phyloP scores from a whole-genome alignment of 2,329 filamentous ascomycete species.

The Fusarium sulawesiense region DNA sequence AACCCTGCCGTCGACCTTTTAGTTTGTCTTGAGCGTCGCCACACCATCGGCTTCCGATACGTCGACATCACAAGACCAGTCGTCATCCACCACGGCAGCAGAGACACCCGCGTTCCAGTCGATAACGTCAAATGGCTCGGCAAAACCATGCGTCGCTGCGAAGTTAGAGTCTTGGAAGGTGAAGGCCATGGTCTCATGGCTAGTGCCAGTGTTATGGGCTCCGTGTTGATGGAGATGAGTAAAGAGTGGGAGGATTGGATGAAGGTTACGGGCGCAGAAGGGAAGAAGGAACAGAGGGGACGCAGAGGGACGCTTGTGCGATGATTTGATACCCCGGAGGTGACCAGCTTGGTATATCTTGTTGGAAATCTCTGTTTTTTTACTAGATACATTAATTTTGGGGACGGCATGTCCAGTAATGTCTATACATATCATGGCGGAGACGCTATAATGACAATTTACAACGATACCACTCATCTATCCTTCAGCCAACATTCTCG shows the following conservation, averaged over 20 bases:
- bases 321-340: slow-evolving; percentile 36
- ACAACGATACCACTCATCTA: not conserved
- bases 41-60: slow-evolving; percentile 95
- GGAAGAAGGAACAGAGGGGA: slow-evolving; percentile 50
- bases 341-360: not conserved
- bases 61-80: slow-evolving; percentile 93
- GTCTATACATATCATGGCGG: slow-evolving; percentile 30
- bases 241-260: slow-evolving; percentile 94
- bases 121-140: slow-evolving; percentile 97
- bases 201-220: slow-evolving; percentile 90
- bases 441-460: slow-evolving; percentile 19
- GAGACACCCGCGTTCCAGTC: slow-evolving; percentile 90
- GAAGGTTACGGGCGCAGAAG: slow-evolving; percentile 63
- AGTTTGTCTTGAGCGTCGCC: slow-evolving; percentile 89
- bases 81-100: slow-evolving; percentile 92
- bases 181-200: slow-evolving; percentile 98
- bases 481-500: slow-evolving; percentile 64
- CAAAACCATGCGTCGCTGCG: slow-evolving; percentile 91
- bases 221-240: slow-evolving; percentile 93
- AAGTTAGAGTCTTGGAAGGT: slow-evolving; percentile 88
- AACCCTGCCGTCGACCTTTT: slow-evolving; percentile 95
- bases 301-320: slow-evolving; percentile 44
- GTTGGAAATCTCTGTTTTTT: slow-evolving; percentile 28
- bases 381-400: slow-evolving; percentile 43
- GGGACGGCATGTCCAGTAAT: slow-evolving; percentile 37